Evolutionary conservation across 2,329 filamentous ascomycete genomes (phyloP).

Genomic region (Elsinoe arachidis): DNA sequence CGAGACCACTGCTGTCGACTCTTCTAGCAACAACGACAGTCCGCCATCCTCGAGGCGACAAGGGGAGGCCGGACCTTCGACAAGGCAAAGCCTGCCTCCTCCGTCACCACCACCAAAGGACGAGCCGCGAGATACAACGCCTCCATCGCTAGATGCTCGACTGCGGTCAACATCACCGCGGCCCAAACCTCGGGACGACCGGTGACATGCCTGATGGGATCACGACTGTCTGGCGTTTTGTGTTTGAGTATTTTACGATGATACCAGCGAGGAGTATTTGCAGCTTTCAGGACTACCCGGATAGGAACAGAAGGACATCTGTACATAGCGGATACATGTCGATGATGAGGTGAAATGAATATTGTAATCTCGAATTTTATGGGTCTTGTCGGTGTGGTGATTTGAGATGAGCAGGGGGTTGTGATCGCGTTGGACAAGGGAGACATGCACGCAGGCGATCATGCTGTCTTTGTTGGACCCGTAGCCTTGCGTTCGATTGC

Average conservation of each 20-base stretch:
- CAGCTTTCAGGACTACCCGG: slow-evolving; percentile 5
- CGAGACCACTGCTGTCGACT: background rate
- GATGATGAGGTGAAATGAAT: slow-evolving; percentile 1
- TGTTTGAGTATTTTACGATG: background rate
- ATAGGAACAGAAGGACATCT: background rate
- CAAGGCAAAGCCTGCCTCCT: background rate
- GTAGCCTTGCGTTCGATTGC: no score
- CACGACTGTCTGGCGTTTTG: background rate
- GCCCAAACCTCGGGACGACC: background rate
- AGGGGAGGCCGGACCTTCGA: background rate
- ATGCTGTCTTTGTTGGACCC: no score
- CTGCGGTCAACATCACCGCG: background rate
- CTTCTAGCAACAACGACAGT: background rate
- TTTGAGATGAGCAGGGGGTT: background rate
- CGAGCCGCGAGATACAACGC: background rate
- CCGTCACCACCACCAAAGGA: background rate
- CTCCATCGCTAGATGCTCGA: background rate
- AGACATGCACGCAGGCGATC: background rate
- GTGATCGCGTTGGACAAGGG: background rate
- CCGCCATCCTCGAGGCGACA: background rate
- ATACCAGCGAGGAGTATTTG: slow-evolving; percentile 8
- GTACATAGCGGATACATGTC: slow-evolving; percentile 8
- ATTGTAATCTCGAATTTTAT: background rate
- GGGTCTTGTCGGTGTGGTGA: background rate
- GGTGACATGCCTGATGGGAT: background rate